Base-by-base conservation (phyloP, 768 basidiomycete genomes). In the Podaxis sp. region DNA sequence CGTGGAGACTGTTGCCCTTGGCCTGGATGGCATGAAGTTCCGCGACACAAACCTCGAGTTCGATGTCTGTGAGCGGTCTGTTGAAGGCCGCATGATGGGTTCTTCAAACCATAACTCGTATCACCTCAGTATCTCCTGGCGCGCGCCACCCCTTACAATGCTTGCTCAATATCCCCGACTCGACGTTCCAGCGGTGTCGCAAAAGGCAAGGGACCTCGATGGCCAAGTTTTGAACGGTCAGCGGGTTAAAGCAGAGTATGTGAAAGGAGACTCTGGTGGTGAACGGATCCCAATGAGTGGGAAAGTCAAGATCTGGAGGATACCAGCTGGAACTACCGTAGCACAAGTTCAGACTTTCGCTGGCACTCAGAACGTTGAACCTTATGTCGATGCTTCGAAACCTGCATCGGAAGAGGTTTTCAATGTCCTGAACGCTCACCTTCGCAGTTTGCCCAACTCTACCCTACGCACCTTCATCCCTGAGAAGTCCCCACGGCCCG, bases 61-160 rank as follows among this genome's bases (percentile, higher is more conserved):
- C 46, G 79, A 80, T 65, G 72, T 81, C 40, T 72, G 73, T 49
- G 69, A 78, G 40, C 79, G 76, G 53, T 73, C 74, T 38, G 73
- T 72, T 57, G 63, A 74, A 11, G 76, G 76, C 40, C 61, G 55
- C 38, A 75, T 76, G 6, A 84, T 85, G 84, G 78, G 67, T 22
- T 73, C 70, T 8, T 66, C 72, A 1, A 65, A 64, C 3, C 72
- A 72, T 3, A 73, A 75, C 29, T 50, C 70, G 3, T 74, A 83
- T 13, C 73, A 77, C 38, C 67, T 88, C 56, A 78, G 77, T 0
- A 76, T 87, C 52, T 79, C 77, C 12, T 89, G 86, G 84, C 75
- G 71, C 6, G 70, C 73, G 0, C 85, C 85, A 1, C 81, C 79
- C 17, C 67, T 68, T 4, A 71, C 77, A 1, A 79, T 81, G 63